Evolutionary conservation across 2,329 filamentous ascomycete genomes (phyloP).

Genomic region (Trichoderma arundinaceum): DNA sequence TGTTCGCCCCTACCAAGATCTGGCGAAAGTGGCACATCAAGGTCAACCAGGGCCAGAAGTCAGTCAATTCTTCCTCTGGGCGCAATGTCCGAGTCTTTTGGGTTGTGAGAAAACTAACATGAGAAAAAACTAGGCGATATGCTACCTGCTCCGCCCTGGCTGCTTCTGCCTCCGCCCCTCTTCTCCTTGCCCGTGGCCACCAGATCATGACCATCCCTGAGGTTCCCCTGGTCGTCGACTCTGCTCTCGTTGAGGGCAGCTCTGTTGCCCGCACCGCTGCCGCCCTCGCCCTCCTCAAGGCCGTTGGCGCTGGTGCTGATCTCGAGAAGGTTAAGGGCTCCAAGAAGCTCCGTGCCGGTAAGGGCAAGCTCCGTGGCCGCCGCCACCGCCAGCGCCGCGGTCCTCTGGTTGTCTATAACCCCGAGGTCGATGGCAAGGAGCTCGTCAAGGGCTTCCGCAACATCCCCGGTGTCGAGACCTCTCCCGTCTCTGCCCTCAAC

Average conservation of each 20-base stretch:
- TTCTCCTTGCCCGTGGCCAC: constrained; percentile 97
- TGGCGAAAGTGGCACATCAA: constrained; percentile 99
- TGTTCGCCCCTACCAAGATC: constrained; percentile 99
- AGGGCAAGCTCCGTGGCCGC: constrained; percentile 97
- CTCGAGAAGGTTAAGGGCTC: constrained; percentile 95
- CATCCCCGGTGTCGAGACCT: constrained; percentile 97
- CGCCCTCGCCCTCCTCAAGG: constrained; percentile 85
- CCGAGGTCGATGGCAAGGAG: constrained; percentile 92
- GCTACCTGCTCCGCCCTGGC: constrained; percentile 96
- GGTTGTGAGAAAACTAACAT: constrained; percentile 35
- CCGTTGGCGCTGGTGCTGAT: constrained; percentile 87
- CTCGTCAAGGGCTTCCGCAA: constrained; percentile 96
- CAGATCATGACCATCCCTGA: constrained; percentile 89
- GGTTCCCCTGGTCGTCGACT: constrained; percentile 96
- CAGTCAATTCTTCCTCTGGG: constrained; percentile 45
- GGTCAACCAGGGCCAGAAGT: constrained; percentile 99
- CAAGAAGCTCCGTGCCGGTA: constrained; percentile 96
- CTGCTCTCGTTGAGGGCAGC: constrained; percentile 80
- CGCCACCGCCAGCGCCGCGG: constrained; percentile 97
- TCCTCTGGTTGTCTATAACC: constrained; percentile 96
- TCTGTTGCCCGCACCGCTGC: constrained; percentile 86
- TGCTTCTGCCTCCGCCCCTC: constrained; percentile 91
- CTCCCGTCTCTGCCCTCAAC: constrained; percentile 91
- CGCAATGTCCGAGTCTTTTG: background rate
- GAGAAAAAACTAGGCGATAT: constrained; percentile 71